Evolutionary conservation across 2,329 filamentous ascomycete species (phyloP), one percentile per base, ranked within the genome.

Genomic region (Pseudofabraea citricarpa): DNA sequence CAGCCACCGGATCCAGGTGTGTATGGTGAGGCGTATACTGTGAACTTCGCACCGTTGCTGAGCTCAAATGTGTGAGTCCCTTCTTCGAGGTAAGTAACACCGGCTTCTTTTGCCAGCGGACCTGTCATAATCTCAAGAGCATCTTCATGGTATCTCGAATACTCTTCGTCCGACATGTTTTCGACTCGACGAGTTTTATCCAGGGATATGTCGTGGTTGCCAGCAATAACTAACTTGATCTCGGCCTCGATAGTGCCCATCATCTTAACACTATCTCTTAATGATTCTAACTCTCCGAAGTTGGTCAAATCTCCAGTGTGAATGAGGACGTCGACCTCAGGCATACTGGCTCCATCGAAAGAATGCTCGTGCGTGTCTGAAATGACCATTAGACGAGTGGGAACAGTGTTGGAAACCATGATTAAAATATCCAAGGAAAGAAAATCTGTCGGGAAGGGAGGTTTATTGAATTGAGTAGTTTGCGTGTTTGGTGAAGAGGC

Each of bases 201-300:
- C 1, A 83, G 65, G 4, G 69, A 73, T 27, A 79, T 64, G 52
- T 82, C 78, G 59, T 83, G 79, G 51, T 83, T 83, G 0, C 79
- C 79, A 0, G 78, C 71, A 46, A 83, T 81, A 10, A 82, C 72
- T 16, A 83, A 64, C 52, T 81, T 83, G 6, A 82, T 57, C 12
- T 71, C 67, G 3, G 77, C 77, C 8, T 73, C 60, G 22, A 75
- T 67, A 2, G 52, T 49, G 13, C 13, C 13, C 2, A 54, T 16
- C 38, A 54, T 44, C 24, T 39, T 16, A 1, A 68, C 27, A 7
- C 57, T 48, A 1, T 49, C 39, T 9, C 50, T 40, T 43, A 61
- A 64, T 23, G 63, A 50, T 2, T 40, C n/a, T 1, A 59, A 29
- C 2, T 8, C n/a, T 3, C 55, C 55, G 2, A 53, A 55, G 15